phyloP scores from a whole-genome alignment of 371 early-diverging fungal species.

The Mortierella sp. region DNA sequence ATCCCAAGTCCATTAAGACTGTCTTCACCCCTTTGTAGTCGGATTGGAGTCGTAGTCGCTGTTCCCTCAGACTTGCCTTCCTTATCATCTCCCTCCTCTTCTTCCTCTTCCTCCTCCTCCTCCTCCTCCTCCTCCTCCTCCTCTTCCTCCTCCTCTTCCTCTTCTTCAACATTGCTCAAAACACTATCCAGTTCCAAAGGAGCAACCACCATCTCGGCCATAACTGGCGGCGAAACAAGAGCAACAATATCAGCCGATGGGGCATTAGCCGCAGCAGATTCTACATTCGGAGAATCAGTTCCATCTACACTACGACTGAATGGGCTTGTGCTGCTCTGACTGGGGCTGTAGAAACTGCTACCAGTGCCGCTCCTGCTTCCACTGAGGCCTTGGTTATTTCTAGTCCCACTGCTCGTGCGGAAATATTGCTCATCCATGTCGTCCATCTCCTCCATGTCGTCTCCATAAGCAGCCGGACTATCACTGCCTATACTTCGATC shows the following conservation, averaged over 20 bases:
- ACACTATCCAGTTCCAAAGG: slow-evolving; percentile 6
- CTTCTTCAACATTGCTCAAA: slow-evolving; percentile 38
- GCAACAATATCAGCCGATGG: neutral
- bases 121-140: slow-evolving; percentile 30
- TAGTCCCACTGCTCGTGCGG: neutral
- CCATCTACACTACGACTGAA: slow-evolving; percentile 12
- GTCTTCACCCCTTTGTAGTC: neutral
- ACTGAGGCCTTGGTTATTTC: slow-evolving; percentile 3
- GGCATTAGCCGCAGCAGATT: neutral
- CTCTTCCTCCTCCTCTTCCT: slow-evolving; percentile 9
- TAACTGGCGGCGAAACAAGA: neutral
- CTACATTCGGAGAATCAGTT: slow-evolving; percentile 10
- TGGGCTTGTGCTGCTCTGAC: slow-evolving; percentile 4
- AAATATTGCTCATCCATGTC: neutral
- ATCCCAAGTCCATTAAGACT: neutral
- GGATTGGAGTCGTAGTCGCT: neutral
- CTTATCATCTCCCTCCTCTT: neutral
- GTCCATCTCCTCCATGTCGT: slow-evolving; percentile 12
- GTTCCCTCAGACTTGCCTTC: neutral
- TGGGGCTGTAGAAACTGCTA: slow-evolving; percentile 22
- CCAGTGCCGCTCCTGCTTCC: slow-evolving; percentile 13
- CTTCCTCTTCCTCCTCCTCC: slow-evolving; percentile 11
- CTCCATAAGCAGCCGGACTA: slow-evolving; percentile 3
- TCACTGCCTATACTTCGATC: slow-evolving; percentile 1
- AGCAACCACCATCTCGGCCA: neutral